phyloP scores from a whole-genome alignment of 352 stramenopile genomes.

The Phytophthora macrochlamydospora region DNA sequence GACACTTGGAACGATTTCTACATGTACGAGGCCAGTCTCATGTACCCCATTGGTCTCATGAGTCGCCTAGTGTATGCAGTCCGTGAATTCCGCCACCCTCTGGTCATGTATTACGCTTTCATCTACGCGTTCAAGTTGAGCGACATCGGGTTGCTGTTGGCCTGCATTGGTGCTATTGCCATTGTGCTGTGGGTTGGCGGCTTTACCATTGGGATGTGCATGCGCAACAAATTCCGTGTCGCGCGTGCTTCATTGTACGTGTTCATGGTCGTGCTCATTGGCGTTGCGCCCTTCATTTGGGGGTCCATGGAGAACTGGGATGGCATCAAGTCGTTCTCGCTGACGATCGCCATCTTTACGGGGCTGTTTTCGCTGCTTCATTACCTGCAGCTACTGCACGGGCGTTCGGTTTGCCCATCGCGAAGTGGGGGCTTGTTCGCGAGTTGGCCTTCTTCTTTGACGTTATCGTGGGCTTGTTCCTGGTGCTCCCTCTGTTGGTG shows the following conservation, averaged over 20 bases:
- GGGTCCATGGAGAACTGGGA: conserved; percentile 71
- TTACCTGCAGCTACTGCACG: conserved; percentile 78
- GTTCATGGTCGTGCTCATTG: conserved; percentile 66
- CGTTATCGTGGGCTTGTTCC: conserved; percentile 78
- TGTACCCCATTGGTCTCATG: conserved; percentile 66
- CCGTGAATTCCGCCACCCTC: conserved; percentile 74
- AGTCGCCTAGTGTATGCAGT: conserved; percentile 72
- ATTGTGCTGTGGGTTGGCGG: conserved; percentile 73
- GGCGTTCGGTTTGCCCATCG: conserved; percentile 66
- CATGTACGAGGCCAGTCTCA: conserved; percentile 74
- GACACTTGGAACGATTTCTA: conserved; percentile 86
- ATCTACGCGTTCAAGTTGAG: conserved; percentile 71
- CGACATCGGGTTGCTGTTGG: conserved; percentile 69
- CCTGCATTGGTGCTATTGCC: conserved; percentile 59
- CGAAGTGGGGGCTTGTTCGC: conserved; percentile 68
- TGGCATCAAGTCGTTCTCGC: conserved; percentile 68
- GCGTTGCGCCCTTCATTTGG: conserved; percentile 59
- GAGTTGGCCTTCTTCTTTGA: conserved; percentile 90
- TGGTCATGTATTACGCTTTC: conserved; percentile 88
- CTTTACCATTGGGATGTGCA: conserved; percentile 51
- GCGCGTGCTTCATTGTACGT: conserved; percentile 71
- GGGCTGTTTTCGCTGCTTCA: conserved; percentile 79
- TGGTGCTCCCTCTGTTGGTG: conserved; percentile 73
- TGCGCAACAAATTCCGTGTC: conserved; percentile 69
- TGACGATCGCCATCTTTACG: conserved; percentile 72